Conservation (phyloP, 2,329 filamentous ascomycete genomes). For the Leptodontidium sp. region DNA sequence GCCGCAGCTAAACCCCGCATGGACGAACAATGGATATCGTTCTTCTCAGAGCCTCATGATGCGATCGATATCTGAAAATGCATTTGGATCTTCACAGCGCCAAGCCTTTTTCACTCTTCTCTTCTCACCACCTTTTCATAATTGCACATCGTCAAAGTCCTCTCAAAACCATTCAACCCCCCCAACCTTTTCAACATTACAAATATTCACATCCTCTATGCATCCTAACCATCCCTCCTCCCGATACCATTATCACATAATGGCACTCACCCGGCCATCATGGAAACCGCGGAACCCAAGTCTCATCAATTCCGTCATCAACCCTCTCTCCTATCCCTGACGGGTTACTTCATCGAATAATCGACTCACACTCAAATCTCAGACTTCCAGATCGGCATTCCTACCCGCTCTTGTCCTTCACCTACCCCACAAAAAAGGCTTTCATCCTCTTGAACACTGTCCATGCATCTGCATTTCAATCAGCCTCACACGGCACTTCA, state of each 20-base stretch:
- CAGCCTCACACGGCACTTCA: slow-evolving; percentile 18
- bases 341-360: neutral
- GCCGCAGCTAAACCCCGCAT: neutral
- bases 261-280: neutral
- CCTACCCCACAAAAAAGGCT: slow-evolving; percentile 1
- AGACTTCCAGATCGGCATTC: slow-evolving; percentile 11
- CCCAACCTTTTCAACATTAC: too few species aligned
- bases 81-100: too few species aligned
- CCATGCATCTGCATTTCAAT: neutral
- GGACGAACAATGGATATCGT: too few species aligned
- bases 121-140: too few species aligned
- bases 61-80: too few species aligned
- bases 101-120: too few species aligned
- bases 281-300: neutral
- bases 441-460: neutral
- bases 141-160: too few species aligned
- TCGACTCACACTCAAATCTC: neutral
- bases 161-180: too few species aligned
- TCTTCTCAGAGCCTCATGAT: too few species aligned
- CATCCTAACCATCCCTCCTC: too few species aligned
- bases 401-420: slow-evolving; percentile 5
- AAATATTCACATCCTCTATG: too few species aligned
- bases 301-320: slow-evolving; percentile 4
- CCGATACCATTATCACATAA: too few species aligned
- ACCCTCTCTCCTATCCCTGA: neutral